phyloP scores from a whole-genome alignment of 257 asterid genomes.

The Paulownia fortunei region DNA sequence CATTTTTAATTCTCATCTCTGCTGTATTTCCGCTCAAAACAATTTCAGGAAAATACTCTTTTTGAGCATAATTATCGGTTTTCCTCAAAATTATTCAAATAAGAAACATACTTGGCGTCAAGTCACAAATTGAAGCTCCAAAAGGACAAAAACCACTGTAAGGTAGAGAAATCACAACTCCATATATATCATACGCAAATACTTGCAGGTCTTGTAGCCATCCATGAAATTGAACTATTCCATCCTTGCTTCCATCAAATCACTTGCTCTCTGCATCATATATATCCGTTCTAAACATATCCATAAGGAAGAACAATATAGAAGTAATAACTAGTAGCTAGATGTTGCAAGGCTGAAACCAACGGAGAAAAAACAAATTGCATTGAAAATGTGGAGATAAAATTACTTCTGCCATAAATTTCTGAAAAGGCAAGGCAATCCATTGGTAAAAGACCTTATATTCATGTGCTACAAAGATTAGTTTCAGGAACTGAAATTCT shows the following conservation, averaged over 20 bases:
- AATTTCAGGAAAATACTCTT: neutral
- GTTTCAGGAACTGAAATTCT: neutral
- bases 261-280: slow-evolving; percentile 45
- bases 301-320: slow-evolving; percentile 35
- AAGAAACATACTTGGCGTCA: neutral
- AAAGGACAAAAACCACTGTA: slow-evolving; percentile 2
- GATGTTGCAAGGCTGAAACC: neutral
- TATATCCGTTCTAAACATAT: slow-evolving; percentile 38
- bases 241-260: slow-evolving; percentile 28
- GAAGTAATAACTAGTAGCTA: neutral
- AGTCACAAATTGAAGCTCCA: neutral
- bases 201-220: slow-evolving; percentile 23
- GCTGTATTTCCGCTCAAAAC: neutral
- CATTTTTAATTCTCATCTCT: neutral
- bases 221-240: slow-evolving; percentile 9
- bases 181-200: neutral
- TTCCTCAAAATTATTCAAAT: slow-evolving; percentile 1
- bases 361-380: neutral
- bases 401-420: neutral
- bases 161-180: slow-evolving; percentile 8
- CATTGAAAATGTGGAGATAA: neutral
- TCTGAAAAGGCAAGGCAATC: neutral
- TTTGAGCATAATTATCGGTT: neutral
- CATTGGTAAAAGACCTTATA: neutral
- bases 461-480: neutral